Evolutionary conservation across 345 rosid genomes (phyloP).

Genomic region (Arabis alpina): DNA sequence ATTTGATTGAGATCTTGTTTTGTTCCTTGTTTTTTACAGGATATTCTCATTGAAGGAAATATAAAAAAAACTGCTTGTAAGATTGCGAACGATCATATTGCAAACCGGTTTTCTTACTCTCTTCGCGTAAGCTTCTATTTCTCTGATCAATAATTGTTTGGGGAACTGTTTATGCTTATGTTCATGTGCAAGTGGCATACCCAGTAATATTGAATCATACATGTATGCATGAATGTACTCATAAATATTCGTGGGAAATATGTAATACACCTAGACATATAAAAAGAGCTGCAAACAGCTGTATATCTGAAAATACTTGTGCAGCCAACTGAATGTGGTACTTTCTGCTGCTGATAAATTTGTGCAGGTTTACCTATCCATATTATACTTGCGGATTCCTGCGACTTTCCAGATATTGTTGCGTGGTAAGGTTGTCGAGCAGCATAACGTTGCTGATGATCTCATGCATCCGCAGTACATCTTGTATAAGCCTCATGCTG

Average conservation of each 20-base stretch:
- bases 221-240: slow-evolving; percentile 19
- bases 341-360: slow-evolving; percentile 20
- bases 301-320: neutral
- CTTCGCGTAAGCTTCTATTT: slow-evolving; percentile 71
- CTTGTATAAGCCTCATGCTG: slow-evolving; percentile 76
- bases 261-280: slow-evolving; percentile 11
- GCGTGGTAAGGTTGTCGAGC: slow-evolving; percentile 78
- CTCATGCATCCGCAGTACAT: slow-evolving; percentile 80
- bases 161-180: slow-evolving; percentile 15
- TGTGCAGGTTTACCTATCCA: slow-evolving; percentile 76
- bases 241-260: slow-evolving; percentile 17
- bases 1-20: slow-evolving; percentile 27
- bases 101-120: slow-evolving; percentile 65
- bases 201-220: neutral
- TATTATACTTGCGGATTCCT: slow-evolving; percentile 84
- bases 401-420: slow-evolving; percentile 64
- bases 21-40: slow-evolving; percentile 50
- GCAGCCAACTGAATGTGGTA: slow-evolving; percentile 25
- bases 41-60: slow-evolving; percentile 77
- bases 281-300: slow-evolving; percentile 20
- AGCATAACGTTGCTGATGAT: slow-evolving; percentile 85
- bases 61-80: slow-evolving; percentile 55
- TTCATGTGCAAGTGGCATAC: slow-evolving; percentile 25
- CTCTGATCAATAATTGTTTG: neutral
- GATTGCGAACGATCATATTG: slow-evolving; percentile 67